Conservation (phyloP, 352 stramenopile genomes). For the Phytophthora pini region DNA sequence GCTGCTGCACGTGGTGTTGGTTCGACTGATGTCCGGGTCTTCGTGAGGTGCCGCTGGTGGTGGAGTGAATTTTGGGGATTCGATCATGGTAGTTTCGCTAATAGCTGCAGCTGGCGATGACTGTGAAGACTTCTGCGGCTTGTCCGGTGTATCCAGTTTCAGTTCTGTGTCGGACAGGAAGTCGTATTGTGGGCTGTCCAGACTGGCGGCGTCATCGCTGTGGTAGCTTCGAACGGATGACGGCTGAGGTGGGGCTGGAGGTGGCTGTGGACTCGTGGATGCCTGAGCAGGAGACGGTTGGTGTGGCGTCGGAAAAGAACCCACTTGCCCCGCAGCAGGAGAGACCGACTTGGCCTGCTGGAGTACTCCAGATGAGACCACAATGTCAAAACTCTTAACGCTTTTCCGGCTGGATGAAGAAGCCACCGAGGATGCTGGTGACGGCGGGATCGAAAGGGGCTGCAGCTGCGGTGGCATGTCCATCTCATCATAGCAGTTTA, state of each 20-base stretch:
- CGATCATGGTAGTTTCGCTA: background rate
- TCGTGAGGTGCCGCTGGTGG: conserved; percentile 1
- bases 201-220: conserved; percentile 5
- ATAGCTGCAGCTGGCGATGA: conserved; percentile 7
- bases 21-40: conserved; percentile 7
- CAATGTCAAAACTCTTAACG: conserved; percentile 14
- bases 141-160: conserved; percentile 26
- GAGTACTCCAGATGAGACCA: background rate
- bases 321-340: conserved; percentile 27
- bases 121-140: conserved; percentile 10
- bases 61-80: background rate
- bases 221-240: conserved; percentile 14
- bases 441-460: conserved; percentile 14
- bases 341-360: conserved; percentile 34
- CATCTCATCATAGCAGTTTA: conserved; percentile 49
- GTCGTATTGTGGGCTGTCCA: conserved; percentile 21
- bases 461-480: conserved; percentile 42
- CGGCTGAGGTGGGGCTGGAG: conserved; percentile 5
- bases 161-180: conserved; percentile 26
- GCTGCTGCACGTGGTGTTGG: conserved; percentile 32
- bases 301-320: conserved; percentile 24
- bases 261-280: conserved; percentile 15
- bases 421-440: conserved; percentile 27
- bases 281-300: conserved; percentile 35
- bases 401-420: conserved; percentile 26